Base-by-base conservation (phyloP, 257 asterid species). In the Solanum tarapatanum region DNA sequence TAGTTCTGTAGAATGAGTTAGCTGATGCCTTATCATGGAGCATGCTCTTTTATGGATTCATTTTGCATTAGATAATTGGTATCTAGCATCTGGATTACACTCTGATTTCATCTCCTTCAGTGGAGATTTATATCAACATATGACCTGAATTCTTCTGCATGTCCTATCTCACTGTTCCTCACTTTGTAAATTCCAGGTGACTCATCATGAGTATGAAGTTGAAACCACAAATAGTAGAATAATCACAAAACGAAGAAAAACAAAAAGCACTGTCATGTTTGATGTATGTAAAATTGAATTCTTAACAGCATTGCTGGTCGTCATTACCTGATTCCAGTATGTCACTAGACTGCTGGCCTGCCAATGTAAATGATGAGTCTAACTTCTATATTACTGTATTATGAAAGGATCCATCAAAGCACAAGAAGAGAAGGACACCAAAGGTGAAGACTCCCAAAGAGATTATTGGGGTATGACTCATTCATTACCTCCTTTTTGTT, bases 201-300 rank as follows among this genome's bases (percentile, higher is more conserved):
- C 98, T 75, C 99, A 89, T 91, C 98, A 87, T 84, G 99, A 96
- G 92, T 97, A 96, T 90, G 98, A 97, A 91, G 94, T 97, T 85
- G 99, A 97, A 93, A 97, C 99, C 76, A 91, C 96, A 87, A 93
- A 95, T 91, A 98, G 98, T 75, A 92, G 97, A 93, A 95, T 96
- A 88, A 93, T 97, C 86, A 97, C 99, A 30, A 97, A 96, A 92
- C 92, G 97, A 66, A 93, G 94, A 85, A 95, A 93, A 91, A 96
- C 98, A 73, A 94, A 90, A 89, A 96, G 98, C 41, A 96, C 99
- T 60, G 98, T 95, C 91, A 92, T 96, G 99, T 95, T 96, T 90
- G 98, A 91, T 98, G 99, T 95, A 82, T 88, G 96, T 82, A 82
- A 82, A 82, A 82, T 51, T 28, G 17, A 80, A 45, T 80, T 30